Conservation (phyloP, 331 rosid genomes). For the Malus hybrid region DNA sequence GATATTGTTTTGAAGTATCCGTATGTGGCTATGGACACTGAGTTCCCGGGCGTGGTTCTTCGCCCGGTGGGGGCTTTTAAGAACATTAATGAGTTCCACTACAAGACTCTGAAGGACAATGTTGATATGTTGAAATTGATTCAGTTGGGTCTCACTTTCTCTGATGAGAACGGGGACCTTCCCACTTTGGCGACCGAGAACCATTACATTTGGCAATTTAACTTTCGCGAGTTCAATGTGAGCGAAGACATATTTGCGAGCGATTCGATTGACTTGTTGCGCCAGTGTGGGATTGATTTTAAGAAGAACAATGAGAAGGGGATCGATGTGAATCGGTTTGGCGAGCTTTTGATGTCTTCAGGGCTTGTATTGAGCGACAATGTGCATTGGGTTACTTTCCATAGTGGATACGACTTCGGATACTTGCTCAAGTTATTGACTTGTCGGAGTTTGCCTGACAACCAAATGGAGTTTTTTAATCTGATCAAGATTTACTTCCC, state of each 20-base stretch:
- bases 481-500: slow-evolving; percentile 77
- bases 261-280: slow-evolving; percentile 74
- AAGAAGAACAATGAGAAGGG: slow-evolving; percentile 81
- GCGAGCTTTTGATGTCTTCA: slow-evolving; percentile 82
- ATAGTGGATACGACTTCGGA: slow-evolving; percentile 86
- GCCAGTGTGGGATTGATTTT: slow-evolving; percentile 82
- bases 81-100: slow-evolving; percentile 70
- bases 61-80: slow-evolving; percentile 73
- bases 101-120: slow-evolving; percentile 74
- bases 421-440: slow-evolving; percentile 84
- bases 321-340: slow-evolving; percentile 70
- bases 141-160: slow-evolving; percentile 87
- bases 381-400: slow-evolving; percentile 79
- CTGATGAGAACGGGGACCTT: slow-evolving; percentile 68
- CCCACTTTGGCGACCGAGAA: slow-evolving; percentile 62
- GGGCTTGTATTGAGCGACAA: slow-evolving; percentile 62
- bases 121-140: slow-evolving; percentile 93
- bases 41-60: slow-evolving; percentile 43
- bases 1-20: slow-evolving; percentile 49
- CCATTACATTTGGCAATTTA: slow-evolving; percentile 80
- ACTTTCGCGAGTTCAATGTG: slow-evolving; percentile 81
- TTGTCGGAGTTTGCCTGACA: slow-evolving; percentile 58
- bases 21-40: slow-evolving; percentile 65
- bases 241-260: slow-evolving; percentile 72
- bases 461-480: slow-evolving; percentile 65